phyloP scores from a whole-genome alignment of 2,329 filamentous ascomycete species.

The Tothia fuscella region DNA sequence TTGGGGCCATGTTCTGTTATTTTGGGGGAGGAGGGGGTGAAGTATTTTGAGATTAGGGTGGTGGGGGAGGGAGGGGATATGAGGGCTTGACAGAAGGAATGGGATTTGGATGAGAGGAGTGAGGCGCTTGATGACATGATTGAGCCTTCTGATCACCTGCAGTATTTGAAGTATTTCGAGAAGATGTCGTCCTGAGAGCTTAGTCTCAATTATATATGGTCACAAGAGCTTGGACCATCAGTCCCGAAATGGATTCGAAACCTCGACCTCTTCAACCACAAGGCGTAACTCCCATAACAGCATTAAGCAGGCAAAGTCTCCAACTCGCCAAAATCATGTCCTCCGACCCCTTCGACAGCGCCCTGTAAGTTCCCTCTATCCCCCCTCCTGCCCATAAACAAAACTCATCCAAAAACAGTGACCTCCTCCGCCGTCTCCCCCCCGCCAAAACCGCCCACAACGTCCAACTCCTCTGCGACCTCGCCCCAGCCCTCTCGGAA shows the following conservation, averaged over 20 bases:
- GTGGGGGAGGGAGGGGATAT: conserved; percentile 18
- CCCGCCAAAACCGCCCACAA: conserved; percentile 83
- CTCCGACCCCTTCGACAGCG: conserved; percentile 60
- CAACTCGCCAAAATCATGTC: conserved; percentile 27
- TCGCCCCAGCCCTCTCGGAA: conserved; percentile 87
- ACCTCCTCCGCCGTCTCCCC: conserved; percentile 95
- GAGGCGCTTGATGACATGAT: too few species aligned
- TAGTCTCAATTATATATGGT: too few species aligned
- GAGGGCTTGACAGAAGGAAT: conserved; percentile 21
- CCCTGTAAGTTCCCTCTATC: conserved; percentile 46
- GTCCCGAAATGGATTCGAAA: too few species aligned
- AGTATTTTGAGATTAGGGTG: conserved; percentile 19
- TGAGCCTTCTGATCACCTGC: too few species aligned
- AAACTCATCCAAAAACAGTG: conserved; percentile 25
- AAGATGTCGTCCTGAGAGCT: too few species aligned
- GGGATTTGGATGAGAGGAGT: conserved; percentile 18
- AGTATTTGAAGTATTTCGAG: too few species aligned
- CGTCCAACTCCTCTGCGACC: conserved; percentile 75
- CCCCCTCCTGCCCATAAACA: conserved; percentile 12
- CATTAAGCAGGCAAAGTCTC: background rate
- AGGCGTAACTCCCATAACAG: background rate
- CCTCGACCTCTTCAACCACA: too few species aligned
- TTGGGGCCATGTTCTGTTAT: conserved; percentile 32
- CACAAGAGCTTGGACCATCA: too few species aligned
- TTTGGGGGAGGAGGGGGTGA: conserved; percentile 17